Evolutionary conservation across 805 yeast genomes (phyloP).

Genomic region (Saturnispora sanitii): DNA sequence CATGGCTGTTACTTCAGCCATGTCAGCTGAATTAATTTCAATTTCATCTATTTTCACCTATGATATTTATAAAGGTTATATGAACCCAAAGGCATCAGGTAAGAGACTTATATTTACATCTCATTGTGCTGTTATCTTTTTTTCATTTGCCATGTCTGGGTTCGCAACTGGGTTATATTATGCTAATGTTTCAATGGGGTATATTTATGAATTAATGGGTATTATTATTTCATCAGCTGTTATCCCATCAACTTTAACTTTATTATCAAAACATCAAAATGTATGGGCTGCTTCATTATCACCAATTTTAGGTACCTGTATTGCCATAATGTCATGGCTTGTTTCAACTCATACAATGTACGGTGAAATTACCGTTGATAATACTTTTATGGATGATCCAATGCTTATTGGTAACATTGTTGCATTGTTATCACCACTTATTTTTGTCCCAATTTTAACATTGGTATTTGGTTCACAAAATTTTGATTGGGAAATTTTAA

Average conservation of each 20-base stretch:
- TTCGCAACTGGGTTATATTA: conserved; percentile 75
- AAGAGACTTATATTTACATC: conserved; percentile 59
- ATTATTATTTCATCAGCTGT: conserved; percentile 83
- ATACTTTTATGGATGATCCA: conserved; percentile 74
- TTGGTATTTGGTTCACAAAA: conserved; percentile 55
- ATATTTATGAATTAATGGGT: conserved; percentile 82
- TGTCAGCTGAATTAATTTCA: conserved; percentile 85
- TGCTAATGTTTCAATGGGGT: conserved; percentile 81
- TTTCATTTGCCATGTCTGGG: conserved; percentile 61
- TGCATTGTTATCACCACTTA: conserved; percentile 62
- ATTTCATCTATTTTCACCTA: conserved; percentile 80
- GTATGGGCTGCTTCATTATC: conserved; percentile 58
- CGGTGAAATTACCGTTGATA: conserved; percentile 36
- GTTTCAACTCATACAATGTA: conserved; percentile 36
- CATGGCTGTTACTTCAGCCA: conserved; percentile 89
- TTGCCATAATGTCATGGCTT: conserved; percentile 66
- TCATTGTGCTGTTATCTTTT: conserved; percentile 52
- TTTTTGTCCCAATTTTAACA: conserved; percentile 60
- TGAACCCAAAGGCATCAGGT: conserved; percentile 72
- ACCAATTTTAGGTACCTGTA: conserved; percentile 68
- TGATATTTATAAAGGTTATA: conserved; percentile 73
- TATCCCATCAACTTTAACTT: conserved; percentile 59
- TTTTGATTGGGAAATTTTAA: conserved; percentile 62
- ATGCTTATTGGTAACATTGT: conserved; percentile 83
- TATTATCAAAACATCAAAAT: conserved; percentile 58